Evolutionary conservation across 768 basidiomycete species (phyloP).

Genomic region (Mycena leptocephala): DNA sequence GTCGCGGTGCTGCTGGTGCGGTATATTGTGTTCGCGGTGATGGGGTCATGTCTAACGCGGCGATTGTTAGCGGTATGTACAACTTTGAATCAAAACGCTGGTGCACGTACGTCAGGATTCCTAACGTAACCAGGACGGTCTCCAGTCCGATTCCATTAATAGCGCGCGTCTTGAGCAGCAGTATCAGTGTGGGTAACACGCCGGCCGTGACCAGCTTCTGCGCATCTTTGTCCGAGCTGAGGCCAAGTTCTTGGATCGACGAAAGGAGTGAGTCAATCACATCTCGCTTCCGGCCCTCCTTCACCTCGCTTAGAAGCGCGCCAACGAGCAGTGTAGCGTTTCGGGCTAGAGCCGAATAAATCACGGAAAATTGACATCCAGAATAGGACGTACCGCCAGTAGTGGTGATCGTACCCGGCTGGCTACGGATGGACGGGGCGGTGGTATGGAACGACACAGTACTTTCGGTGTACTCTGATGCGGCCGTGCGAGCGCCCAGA

Average conservation of each 20-base stretch:
- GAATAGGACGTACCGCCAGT: not conserved
- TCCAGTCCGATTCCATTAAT: constrained; percentile 40
- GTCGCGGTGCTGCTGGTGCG: constrained; percentile 45
- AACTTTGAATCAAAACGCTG: too few relatives aligned
- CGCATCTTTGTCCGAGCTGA: constrained; percentile 40
- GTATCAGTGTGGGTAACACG: constrained; percentile 39
- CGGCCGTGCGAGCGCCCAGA: not conserved
- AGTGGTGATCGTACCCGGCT: constrained; percentile 12
- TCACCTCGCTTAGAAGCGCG: constrained; percentile 42
- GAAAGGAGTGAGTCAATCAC: constrained; percentile 40
- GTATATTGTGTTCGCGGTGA: constrained; percentile 45
- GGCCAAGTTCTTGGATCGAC: constrained; percentile 39
- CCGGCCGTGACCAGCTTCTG: constrained; percentile 47
- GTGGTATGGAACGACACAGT: not conserved
- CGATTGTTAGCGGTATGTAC: not conserved
- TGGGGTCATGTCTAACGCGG: constrained; percentile 33
- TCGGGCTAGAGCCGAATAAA: constrained; percentile 4
- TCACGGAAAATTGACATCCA: not conserved
- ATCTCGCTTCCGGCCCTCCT: constrained; percentile 36
- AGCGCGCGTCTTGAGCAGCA: constrained; percentile 43
- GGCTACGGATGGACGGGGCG: constrained; percentile 14
- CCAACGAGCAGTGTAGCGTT: constrained; percentile 42
- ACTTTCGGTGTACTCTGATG: constrained; percentile 5
- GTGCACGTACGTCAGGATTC: constrained; percentile 39
- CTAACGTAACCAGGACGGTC: constrained; percentile 38